phyloP scores from a whole-genome alignment of 2,329 filamentous ascomycete genomes.

The Penicillium brasilianum region DNA sequence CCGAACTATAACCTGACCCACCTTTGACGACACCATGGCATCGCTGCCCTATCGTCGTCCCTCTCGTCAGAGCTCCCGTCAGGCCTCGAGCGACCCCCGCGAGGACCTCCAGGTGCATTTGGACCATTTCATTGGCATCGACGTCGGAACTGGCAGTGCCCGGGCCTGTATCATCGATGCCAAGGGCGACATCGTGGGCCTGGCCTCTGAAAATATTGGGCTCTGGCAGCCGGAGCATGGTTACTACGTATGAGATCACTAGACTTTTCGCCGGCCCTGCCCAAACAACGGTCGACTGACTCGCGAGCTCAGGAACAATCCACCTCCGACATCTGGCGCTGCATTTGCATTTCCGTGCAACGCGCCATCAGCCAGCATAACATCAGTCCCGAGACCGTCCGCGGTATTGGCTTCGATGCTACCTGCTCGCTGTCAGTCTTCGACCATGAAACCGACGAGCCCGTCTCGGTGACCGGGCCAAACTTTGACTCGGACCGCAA shows the following conservation, averaged over 20 bases:
- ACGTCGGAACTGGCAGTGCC: slow-evolving; percentile 94
- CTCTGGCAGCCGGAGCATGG: slow-evolving; percentile 78
- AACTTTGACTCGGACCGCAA: slow-evolving; percentile 90
- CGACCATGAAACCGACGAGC: slow-evolving; percentile 84
- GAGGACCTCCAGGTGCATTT: slow-evolving; percentile 63
- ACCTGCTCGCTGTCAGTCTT: slow-evolving; percentile 98
- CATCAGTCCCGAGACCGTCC: slow-evolving; percentile 75
- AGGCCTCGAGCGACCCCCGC: slow-evolving; percentile 53
- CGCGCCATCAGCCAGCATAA: slow-evolving; percentile 80
- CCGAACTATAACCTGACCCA: background rate
- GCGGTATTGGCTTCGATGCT: slow-evolving; percentile 94
- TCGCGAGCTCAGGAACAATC: slow-evolving; percentile 79
- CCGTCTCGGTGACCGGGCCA: slow-evolving; percentile 86
- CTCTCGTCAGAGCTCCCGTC: slow-evolving; percentile 41
- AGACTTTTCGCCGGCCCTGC: background rate
- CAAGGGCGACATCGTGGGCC: slow-evolving; percentile 79
- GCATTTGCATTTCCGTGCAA: slow-evolving; percentile 88
- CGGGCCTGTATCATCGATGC: slow-evolving; percentile 94
- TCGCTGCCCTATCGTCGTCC: slow-evolving; percentile 41
- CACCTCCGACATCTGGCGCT: slow-evolving; percentile 93
- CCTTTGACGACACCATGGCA: slow-evolving; percentile 31
- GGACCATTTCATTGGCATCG: slow-evolving; percentile 79
- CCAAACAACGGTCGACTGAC: slow-evolving; percentile 5
- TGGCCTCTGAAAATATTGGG: slow-evolving; percentile 76
- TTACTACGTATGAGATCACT: slow-evolving; percentile 66